Conservation (phyloP, 768 basidiomycete genomes). For the Leccinum longicurvipes region DNA sequence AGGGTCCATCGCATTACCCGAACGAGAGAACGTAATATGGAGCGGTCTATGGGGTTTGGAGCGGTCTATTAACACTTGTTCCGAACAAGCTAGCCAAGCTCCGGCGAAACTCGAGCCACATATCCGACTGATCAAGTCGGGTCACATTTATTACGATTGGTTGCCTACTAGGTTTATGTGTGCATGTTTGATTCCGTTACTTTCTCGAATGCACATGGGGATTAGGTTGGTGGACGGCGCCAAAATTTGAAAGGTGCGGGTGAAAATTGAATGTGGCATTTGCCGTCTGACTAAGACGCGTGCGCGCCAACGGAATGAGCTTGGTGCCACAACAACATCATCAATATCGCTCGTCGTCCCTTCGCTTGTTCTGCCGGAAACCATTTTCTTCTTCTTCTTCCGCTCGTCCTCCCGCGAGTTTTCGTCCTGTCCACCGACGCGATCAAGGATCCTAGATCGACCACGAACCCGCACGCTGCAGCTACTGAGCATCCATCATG, state of each 20-base stretch:
- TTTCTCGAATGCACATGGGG: not conserved
- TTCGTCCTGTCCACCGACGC: not conserved
- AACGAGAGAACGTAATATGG: not conserved
- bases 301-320: constrained; percentile 10
- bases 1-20: not conserved
- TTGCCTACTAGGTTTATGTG: not conserved
- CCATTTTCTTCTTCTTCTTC: constrained; percentile 16
- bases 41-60: not conserved
- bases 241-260: too few relatives aligned
- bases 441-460: constrained; percentile 27
- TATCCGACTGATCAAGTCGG: too few relatives aligned
- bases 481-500: constrained; percentile 15
- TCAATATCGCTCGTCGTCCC: not conserved
- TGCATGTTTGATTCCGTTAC: not conserved
- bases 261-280: constrained; percentile 19
- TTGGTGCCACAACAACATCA: constrained; percentile 7
- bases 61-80: not conserved
- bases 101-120: not conserved
- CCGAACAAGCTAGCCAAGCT: not conserved
- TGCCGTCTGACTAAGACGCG: constrained; percentile 32
- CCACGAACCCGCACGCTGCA: constrained; percentile 17
- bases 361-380: constrained; percentile 16
- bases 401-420: constrained; percentile 11
- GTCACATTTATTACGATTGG: too few relatives aligned
- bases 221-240: not conserved